Percentiles rank a stretch among this genome's conserved stretches.
These are phyloP conservation scores for Phoma sp. DNA, from an alignment of 2,329 filamentous ascomycete species.

Conservation along the genomic window DNA sequence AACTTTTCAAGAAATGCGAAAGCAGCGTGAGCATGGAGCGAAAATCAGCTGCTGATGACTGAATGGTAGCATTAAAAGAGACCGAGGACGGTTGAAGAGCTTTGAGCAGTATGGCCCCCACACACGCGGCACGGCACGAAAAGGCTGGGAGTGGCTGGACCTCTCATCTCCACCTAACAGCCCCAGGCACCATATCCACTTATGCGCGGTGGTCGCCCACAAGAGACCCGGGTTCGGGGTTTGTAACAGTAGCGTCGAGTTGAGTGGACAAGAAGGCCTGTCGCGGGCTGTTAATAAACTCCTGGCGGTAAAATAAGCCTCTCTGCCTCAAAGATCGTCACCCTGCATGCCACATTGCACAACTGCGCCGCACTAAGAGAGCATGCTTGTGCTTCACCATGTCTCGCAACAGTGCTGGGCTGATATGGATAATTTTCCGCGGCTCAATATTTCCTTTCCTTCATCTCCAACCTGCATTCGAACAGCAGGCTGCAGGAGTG, in stretches of 20 bases:
- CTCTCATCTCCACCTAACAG: constrained; percentile 1
- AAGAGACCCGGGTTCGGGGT: constrained; percentile 8
- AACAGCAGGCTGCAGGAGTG: neutral
- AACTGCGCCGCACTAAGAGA: constrained; percentile 19
- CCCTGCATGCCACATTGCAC: constrained; percentile 15
- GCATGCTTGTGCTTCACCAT: constrained; percentile 9
- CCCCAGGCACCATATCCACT: constrained; percentile 9
- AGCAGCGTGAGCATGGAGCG: too few species aligned
- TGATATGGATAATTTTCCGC: constrained; percentile 1
- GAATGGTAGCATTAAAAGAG: too few species aligned
- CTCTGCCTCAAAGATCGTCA: constrained; percentile 17
- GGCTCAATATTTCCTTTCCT: neutral
- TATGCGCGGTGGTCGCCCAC: constrained; percentile 4
- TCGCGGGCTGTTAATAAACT: constrained; percentile 18
- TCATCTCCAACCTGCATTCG: neutral
- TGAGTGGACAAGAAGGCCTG: constrained; percentile 13
- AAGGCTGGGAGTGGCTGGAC: too few species aligned
- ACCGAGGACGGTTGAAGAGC: neutral
- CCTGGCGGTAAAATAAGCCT: constrained; percentile 23
- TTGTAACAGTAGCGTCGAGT: constrained; percentile 11
- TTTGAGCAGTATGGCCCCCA: constrained; percentile 9
- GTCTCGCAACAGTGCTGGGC: constrained; percentile 7
- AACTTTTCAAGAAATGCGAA: neutral
- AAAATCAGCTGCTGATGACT: too few species aligned
- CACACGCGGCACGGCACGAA: constrained; percentile 9